phyloP scores from a whole-genome alignment of 192 early-diverging fungal genomes.

The Cetraspora pellucida region DNA sequence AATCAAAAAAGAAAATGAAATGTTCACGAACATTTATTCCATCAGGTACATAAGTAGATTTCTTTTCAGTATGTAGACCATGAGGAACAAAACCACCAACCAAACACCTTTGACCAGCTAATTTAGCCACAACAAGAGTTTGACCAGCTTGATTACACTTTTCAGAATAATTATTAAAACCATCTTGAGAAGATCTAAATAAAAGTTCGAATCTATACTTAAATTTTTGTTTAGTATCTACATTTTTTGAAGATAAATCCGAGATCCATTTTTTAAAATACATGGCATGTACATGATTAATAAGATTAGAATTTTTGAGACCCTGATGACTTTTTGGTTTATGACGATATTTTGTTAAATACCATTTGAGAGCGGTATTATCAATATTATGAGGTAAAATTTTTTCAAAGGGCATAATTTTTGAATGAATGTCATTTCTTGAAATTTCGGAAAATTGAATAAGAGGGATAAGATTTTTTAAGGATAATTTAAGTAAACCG shows the following conservation, averaged over 20 bases:
- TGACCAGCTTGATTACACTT: conserved; percentile 16
- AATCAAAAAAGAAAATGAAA: conserved; percentile 23
- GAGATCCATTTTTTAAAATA: conserved; percentile 17
- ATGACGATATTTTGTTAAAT: conserved; percentile 12
- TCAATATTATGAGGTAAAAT: conserved; percentile 18
- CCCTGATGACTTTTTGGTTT: background rate
- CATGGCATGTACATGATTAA: conserved; percentile 8
- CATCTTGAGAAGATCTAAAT: conserved; percentile 1
- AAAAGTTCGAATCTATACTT: conserved; percentile 18
- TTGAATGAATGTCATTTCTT: conserved; percentile 16
- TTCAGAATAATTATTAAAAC: background rate
- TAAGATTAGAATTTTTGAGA: conserved; percentile 16
- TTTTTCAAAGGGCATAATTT: conserved; percentile 13
- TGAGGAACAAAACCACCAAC: conserved; percentile 4
- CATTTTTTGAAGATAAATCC: background rate
- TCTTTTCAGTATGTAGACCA: conserved; percentile 7
- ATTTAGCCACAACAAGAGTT: conserved; percentile 1
- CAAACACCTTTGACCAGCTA: conserved; percentile 20
- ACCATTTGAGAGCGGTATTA: conserved; percentile 24
- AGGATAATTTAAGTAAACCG: background rate
- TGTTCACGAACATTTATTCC: conserved; percentile 1
- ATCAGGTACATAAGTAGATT: background rate
- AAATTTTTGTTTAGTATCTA: background rate
- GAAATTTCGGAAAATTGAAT: conserved; percentile 18
- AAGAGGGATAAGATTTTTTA: background rate